Percentiles rank a stretch among this genome's conserved stretches.
Conservation (phyloP, 441 rosid genomes). For the Syzygium syzygioides region DNA sequence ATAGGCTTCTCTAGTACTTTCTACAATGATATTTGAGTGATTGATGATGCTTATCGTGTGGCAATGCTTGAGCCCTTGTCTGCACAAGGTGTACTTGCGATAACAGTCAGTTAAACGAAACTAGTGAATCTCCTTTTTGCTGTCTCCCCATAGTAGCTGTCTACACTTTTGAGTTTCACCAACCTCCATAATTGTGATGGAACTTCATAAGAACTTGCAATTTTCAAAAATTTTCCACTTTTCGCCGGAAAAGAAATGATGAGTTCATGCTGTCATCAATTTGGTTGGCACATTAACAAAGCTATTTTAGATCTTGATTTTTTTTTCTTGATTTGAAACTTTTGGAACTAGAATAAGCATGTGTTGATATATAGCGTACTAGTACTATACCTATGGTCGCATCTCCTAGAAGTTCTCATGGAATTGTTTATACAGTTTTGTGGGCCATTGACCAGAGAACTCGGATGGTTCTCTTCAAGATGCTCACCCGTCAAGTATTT, state of each 20-base stretch:
- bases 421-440: conserved; percentile 5
- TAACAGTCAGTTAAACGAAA: too few relatives aligned
- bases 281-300: not conserved
- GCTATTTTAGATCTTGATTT: too few relatives aligned
- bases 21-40: too few relatives aligned
- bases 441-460: conserved; percentile 74
- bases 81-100: too few relatives aligned
- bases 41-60: too few relatives aligned
- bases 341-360: not conserved
- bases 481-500: too few relatives aligned
- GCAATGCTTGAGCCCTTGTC: too few relatives aligned
- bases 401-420: not conserved
- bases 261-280: not conserved
- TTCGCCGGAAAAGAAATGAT: not conserved
- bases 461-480: too few relatives aligned
- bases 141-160: too few relatives aligned
- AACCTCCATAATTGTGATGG: not conserved
- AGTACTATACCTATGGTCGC: not conserved
- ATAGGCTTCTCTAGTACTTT: too few relatives aligned
- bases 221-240: not conserved
- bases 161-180: too few relatives aligned
- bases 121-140: too few relatives aligned
- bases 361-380: not conserved
- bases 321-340: fast-evolving
- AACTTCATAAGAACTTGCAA: not conserved